These are phyloP conservation scores for Mallotus repandus DNA, from an alignment of 441 rosid genomes.

Conservation along the genomic window DNA sequence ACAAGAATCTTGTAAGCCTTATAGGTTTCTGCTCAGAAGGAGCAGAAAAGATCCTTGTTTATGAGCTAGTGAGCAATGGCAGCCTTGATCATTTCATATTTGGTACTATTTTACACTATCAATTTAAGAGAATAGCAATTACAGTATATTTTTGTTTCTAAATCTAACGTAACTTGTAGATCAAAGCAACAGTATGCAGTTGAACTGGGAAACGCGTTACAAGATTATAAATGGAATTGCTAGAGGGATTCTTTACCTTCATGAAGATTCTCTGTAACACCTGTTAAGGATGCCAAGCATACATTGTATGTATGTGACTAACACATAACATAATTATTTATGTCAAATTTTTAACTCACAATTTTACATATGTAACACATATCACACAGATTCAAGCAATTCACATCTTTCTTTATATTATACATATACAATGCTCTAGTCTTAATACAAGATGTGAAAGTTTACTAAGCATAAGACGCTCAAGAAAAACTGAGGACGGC, in stretches of 20 bases:
- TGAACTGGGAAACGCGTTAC: not conserved
- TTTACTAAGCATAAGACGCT: no score
- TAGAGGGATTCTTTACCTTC: conserved; percentile 37
- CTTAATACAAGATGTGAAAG: no score
- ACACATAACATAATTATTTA: no score
- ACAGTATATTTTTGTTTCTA: not conserved
- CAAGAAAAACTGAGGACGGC: no score
- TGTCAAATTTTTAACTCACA: no score
- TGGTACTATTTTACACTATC: conserved; percentile 19
- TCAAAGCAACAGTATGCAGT: conserved; percentile 15
- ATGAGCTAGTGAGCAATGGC: conserved; percentile 40
- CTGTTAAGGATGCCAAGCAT: no score
- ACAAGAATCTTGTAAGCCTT: conserved; percentile 41
- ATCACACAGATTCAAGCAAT: no score
- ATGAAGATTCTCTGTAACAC: conserved; percentile 57
- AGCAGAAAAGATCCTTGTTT: conserved; percentile 41
- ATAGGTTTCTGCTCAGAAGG: conserved; percentile 37
- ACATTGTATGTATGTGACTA: no score
- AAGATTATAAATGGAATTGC: conserved; percentile 32
- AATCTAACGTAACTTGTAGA: conserved; percentile 22
- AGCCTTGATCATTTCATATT: conserved; percentile 44
- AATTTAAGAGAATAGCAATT: no score
- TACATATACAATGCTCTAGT: no score
- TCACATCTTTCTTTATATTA: no score
- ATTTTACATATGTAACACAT: no score